Evolutionary conservation across 164 flowering plant species (phyloP).

Genomic region (Magnolia kwangsiensis): DNA sequence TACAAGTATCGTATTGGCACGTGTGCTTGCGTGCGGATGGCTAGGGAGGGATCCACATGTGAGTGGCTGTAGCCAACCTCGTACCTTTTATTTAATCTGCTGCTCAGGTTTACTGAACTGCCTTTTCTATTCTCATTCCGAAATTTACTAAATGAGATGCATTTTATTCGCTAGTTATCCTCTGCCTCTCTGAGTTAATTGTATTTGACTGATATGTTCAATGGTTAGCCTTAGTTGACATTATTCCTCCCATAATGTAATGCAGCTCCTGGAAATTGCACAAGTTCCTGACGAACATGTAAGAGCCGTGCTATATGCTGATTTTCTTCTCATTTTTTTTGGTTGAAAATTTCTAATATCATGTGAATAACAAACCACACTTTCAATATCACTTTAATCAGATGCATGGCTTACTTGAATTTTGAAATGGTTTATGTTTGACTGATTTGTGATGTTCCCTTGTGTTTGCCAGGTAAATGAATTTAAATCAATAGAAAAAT

Average conservation of each 20-base stretch:
- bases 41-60: neutral
- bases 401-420: neutral
- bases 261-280: slow-evolving; percentile 93
- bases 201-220: neutral
- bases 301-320: slow-evolving; percentile 21
- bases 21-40: neutral
- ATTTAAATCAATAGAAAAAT: slow-evolving; percentile 91
- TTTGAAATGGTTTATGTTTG: neutral
- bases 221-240: neutral
- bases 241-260: slow-evolving; percentile 5
- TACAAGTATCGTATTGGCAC: neutral
- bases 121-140: neutral
- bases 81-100: neutral
- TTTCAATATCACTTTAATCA: neutral
- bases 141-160: neutral
- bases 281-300: slow-evolving; percentile 88
- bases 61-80: neutral
- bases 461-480: slow-evolving; percentile 60
- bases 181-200: neutral
- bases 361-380: neutral
- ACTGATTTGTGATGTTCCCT: slow-evolving; percentile 6
- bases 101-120: neutral
- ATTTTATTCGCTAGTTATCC: neutral
- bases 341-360: neutral
- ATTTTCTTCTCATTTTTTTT: neutral